Evolutionary conservation across 225 moss, liverwort and hornwort genomes (phyloP).

Genomic region (Ulota crispa): DNA sequence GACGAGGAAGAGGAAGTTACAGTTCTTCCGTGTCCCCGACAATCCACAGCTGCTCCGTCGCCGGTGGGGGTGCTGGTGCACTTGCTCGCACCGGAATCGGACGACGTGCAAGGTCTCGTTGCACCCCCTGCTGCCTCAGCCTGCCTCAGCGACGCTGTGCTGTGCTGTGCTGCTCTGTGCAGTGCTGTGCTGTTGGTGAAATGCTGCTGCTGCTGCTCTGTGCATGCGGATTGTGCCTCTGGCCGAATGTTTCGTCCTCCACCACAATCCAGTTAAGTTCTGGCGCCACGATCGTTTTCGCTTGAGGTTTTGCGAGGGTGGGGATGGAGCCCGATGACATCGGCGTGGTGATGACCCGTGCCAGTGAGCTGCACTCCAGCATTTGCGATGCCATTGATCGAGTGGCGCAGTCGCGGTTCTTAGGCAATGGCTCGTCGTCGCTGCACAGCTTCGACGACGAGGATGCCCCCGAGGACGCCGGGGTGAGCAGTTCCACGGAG

Average conservation of each 20-base stretch:
- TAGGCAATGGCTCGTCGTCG: slow-evolving; percentile 19
- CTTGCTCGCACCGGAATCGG: too few species aligned
- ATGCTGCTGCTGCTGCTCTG: neutral
- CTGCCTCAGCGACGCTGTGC: neutral
- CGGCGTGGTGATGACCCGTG: slow-evolving; percentile 80
- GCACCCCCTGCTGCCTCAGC: too few species aligned
- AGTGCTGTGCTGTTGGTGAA: neutral
- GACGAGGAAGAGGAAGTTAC: too few species aligned
- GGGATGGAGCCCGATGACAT: slow-evolving; percentile 70
- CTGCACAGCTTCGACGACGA: slow-evolving; percentile 28
- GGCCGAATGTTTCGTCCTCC: neutral
- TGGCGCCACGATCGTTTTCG: neutral
- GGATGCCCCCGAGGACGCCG: slow-evolving; percentile 25
- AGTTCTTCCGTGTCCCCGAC: too few species aligned
- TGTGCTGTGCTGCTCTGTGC: neutral
- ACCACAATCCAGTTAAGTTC: neutral
- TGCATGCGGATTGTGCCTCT: neutral
- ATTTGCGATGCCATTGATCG: slow-evolving; percentile 90
- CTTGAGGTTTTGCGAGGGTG: neutral
- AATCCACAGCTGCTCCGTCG: too few species aligned
- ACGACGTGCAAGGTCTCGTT: neutral
- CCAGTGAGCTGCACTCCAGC: slow-evolving; percentile 83
- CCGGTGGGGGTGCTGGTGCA: too few species aligned
- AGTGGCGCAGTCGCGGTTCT: slow-evolving; percentile 46
- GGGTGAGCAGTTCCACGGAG: slow-evolving; percentile 29